Base-by-base conservation (phyloP, 2,329 filamentous ascomycete genomes). In the Ophiostoma pallidulum region DNA sequence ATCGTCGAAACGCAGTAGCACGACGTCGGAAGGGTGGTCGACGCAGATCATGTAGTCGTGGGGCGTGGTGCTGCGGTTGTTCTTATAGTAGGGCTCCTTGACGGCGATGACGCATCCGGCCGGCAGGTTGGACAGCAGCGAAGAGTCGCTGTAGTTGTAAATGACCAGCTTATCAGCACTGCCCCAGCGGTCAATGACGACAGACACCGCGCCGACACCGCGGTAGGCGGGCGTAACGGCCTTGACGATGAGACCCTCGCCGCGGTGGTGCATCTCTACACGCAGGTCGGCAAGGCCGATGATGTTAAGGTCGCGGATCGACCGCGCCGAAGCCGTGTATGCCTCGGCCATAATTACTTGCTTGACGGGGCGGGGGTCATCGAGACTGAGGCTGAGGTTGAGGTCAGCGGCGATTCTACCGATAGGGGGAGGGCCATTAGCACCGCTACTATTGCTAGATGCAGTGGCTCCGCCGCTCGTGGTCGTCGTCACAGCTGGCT, bases 61-160 rank as follows among this genome's bases (percentile, higher is more conserved):
- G 4, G 19, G 53, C 47, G 3, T 56, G n/a, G n/a, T n/a, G n/a
- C n/a, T n/a, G 45, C 59, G 60, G 31, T 61, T 60, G 44, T 56
- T 57, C n/a, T 59, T 59, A 54, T 64, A 65, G 31, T 62, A 66
- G 1, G 64, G 64, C 45, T 66, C 64, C 47, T 66, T 66, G 51
- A 66, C 45, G 4, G 63, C 60, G 0, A 65, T 52, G 2, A 64
- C 48, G 6, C 42, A 43, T 3, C 47, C 47, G 3, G 61, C 59
- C 3, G 63, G 63, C 2, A 64, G 56, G 3, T 58, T 57, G 1
- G 60, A 62, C 7, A 64, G 43, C n/a, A 64, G 47, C 8, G 53
- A 54, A 5, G 54, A 54, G 48, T 54, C 56, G 36, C 55, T 53
- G 36, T 61, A 64, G 54, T 65, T 66, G 57, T 66, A 66, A n/a